Evolutionary conservation across 2,329 filamentous ascomycete genomes (phyloP), one percentile per base, ranked within the genome.

Genomic region (Aspergillus quadrilineatus): DNA sequence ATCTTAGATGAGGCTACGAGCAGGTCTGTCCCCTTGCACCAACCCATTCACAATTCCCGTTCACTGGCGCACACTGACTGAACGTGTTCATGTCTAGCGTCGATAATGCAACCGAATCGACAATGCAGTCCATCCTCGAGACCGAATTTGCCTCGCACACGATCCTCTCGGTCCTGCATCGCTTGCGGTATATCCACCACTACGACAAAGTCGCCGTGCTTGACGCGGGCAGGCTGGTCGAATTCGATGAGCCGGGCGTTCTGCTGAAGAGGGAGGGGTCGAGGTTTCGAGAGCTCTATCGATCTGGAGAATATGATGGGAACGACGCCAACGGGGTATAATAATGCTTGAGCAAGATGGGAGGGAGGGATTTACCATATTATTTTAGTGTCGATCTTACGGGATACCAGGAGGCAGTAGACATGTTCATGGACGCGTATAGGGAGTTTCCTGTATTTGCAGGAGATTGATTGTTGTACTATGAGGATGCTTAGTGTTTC

Each of bases 1-100:
- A 47, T 69, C 6, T 43, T 69, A 2, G 66, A 69, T 53, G 65
- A 69, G 46, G 57, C 7, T 22, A 64, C 28, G 10, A 51, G 15
- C 44, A 63, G 48, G 37, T 39, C 12, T 39, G 12, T 39, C 4
- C 36, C 6, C 12, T 39, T 36, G 34, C 34, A 8, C 34, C 14
- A 36, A 36, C 37, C n/a, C 12, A 6, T 39, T 4, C 3, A 6
- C 14, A 9, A 6, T 15, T 6, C 37, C n/a, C 12, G 14, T 39
- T 6, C 9, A 12, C 3, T 39, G 37, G n/a, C 12, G 6, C 30
- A 39, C 6, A 39, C 37, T 39, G 14, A 39, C 37, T 6, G n/a
- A 14, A 34, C 10, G 30, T 7, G 30, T 34, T 9, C n/a, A 42
- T 34, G 30, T 5, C 9, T 39, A 42, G 39, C 10, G 39, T 42